These are phyloP conservation scores for Bretschneidera sinensis DNA, from an alignment of 345 rosid genomes.

Conservation along the genomic window DNA sequence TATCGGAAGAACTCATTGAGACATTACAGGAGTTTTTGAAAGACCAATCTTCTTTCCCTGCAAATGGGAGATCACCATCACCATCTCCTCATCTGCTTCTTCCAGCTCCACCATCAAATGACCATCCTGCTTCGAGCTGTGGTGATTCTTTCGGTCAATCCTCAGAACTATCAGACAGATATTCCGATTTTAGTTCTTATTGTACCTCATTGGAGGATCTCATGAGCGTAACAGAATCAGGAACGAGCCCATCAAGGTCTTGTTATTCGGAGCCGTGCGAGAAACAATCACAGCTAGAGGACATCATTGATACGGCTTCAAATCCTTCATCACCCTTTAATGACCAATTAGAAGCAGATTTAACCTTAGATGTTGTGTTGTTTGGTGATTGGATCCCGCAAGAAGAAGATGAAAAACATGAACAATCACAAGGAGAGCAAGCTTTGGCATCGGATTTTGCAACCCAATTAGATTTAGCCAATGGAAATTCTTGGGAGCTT, in stretches of 20 bases:
- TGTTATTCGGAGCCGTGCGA: constrained; percentile 30
- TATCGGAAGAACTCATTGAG: constrained; percentile 67
- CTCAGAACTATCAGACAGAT: constrained; percentile 12
- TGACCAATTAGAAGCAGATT: constrained; percentile 13
- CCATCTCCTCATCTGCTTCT: constrained; percentile 25
- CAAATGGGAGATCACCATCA: constrained; percentile 18
- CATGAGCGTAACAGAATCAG: constrained; percentile 32
- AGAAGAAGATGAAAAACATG: constrained; percentile 9
- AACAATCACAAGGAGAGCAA: constrained; percentile 1
- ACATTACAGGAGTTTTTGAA: constrained; percentile 76
- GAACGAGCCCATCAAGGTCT: constrained; percentile 31
- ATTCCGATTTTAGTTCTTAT: constrained; percentile 28
- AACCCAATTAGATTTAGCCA: too few species aligned
- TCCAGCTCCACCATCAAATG: constrained; percentile 15
- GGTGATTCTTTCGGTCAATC: constrained; percentile 23
- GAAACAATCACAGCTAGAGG: constrained; percentile 19
- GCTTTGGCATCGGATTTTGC: constrained; percentile 14
- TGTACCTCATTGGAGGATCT: constrained; percentile 57
- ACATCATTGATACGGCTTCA: constrained; percentile 25
- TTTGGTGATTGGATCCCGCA: constrained; percentile 40
- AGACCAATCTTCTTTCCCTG: constrained; percentile 62
- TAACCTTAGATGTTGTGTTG: constrained; percentile 25
- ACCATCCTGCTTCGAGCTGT: constrained; percentile 19
- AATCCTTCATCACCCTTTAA: constrained; percentile 24
- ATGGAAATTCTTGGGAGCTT: constrained; percentile 47